Conservation (phyloP, 208 protist genomes). For the Trypanosomatidae sp. region DNA sequence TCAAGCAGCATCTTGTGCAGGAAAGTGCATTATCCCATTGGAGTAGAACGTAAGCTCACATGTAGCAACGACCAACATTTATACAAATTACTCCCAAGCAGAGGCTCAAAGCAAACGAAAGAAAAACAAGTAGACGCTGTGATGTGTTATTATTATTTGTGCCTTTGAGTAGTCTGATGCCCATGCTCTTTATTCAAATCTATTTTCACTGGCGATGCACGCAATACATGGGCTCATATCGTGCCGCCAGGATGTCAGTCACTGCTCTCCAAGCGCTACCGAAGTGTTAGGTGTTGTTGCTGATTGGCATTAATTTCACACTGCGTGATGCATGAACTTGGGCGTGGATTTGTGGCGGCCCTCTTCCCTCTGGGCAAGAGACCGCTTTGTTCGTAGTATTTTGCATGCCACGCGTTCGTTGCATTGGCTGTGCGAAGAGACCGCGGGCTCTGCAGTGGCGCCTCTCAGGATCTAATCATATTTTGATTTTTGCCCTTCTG, state of each 20-base stretch:
- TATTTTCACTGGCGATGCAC: background rate
- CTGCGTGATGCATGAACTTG: too few relatives aligned
- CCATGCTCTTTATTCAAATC: background rate
- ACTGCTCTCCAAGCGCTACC: background rate
- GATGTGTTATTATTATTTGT: background rate
- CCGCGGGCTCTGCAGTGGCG: too few relatives aligned
- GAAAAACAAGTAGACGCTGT: background rate
- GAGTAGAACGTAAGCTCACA: background rate
- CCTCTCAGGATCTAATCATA: background rate
- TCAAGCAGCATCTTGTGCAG: conserved; percentile 1
- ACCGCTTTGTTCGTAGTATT: background rate
- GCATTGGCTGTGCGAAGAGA: background rate
- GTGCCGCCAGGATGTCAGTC: background rate
- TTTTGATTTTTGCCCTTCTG: background rate
- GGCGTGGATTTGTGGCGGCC: too few relatives aligned
- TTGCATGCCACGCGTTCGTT: too few relatives aligned
- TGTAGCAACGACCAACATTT: background rate
- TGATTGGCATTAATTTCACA: background rate
- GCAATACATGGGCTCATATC: background rate
- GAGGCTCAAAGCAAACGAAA: background rate
- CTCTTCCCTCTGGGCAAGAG: background rate
- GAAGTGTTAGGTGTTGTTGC: background rate
- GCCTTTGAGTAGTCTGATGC: background rate
- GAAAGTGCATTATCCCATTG: background rate
- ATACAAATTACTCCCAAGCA: background rate